Conservation (phyloP, 2,329 filamentous ascomycete genomes). For the Claviceps arundinis region DNA sequence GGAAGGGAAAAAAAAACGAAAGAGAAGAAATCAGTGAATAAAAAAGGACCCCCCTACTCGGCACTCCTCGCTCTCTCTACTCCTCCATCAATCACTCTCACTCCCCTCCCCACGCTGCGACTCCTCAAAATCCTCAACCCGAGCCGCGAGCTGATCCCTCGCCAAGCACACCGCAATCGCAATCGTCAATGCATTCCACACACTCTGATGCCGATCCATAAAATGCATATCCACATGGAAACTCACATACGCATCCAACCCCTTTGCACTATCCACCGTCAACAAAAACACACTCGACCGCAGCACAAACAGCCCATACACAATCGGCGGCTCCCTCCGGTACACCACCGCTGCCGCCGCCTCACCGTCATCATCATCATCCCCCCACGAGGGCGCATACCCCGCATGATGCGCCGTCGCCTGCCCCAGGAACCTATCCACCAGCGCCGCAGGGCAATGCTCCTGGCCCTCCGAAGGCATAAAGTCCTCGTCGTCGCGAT, state of each 20-base stretch:
- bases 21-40: background rate
- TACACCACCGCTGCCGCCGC: slow-evolving; percentile 7
- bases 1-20: background rate
- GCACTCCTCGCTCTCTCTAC: slow-evolving; percentile 2
- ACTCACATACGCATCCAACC: slow-evolving; percentile 23
- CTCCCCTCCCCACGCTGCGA: slow-evolving; percentile 18
- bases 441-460: background rate
- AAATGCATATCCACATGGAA: slow-evolving; percentile 30
- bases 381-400: background rate
- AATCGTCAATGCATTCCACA: slow-evolving; percentile 32
- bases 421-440: slow-evolving; percentile 6
- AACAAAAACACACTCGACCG: slow-evolving; percentile 26
- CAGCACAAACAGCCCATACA: slow-evolving; percentile 31
- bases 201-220: slow-evolving; percentile 23
- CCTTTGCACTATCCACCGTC: slow-evolving; percentile 25
- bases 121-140: slow-evolving; percentile 23
- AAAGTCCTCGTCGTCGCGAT: slow-evolving; percentile 19
- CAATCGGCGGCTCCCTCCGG: slow-evolving; percentile 23
- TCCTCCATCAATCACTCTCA: slow-evolving; percentile 21
- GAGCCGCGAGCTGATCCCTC: slow-evolving; percentile 24
- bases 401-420: background rate
- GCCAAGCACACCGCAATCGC: slow-evolving; percentile 27
- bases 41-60: too few species aligned
- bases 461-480: slow-evolving; percentile 5
- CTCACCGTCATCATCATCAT: slow-evolving; percentile 1